These are phyloP conservation scores for Volvox carteri DNA, from an alignment of 163 green algal genomes.

Conservation along the genomic window DNA sequence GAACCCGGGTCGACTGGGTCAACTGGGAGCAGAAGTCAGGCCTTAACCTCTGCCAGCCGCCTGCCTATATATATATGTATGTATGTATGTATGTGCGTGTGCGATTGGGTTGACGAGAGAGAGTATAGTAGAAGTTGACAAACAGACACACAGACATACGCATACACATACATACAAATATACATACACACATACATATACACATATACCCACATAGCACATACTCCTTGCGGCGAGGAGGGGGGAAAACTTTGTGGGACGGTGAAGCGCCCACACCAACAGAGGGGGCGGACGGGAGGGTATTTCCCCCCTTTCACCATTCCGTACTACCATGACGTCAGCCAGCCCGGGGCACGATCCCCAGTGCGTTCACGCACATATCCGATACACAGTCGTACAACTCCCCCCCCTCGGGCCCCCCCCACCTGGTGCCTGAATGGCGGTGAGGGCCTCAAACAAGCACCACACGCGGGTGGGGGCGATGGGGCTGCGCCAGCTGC, in stretches of 20 bases:
- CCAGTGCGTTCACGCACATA: too few relatives aligned
- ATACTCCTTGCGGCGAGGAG: too few relatives aligned
- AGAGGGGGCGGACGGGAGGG: too few relatives aligned
- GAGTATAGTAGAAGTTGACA: not conserved
- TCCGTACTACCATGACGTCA: too few relatives aligned
- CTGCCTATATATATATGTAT: not conserved
- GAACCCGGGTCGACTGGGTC: not conserved
- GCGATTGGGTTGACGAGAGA: too few relatives aligned
- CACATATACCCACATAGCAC: not conserved
- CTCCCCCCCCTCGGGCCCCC: not conserved
- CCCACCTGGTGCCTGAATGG: constrained; percentile 45
- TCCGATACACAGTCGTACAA: not conserved
- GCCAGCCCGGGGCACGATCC: too few relatives aligned
- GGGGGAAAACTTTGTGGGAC: too few relatives aligned
- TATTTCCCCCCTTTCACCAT: too few relatives aligned
- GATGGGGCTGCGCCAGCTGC: constrained; percentile 53
- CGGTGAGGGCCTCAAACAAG: constrained; percentile 52
- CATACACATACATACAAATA: not conserved
- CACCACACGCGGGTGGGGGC: constrained; percentile 49
- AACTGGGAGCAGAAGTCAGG: not conserved
- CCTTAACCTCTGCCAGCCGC: too few relatives aligned
- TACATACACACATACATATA: not conserved
- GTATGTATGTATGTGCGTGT: too few relatives aligned
- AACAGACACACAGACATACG: not conserved
- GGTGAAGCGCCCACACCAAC: too few relatives aligned